Evolutionary conservation across 441 rosid genomes (phyloP).

Genomic region (Adansonia gregorii): DNA sequence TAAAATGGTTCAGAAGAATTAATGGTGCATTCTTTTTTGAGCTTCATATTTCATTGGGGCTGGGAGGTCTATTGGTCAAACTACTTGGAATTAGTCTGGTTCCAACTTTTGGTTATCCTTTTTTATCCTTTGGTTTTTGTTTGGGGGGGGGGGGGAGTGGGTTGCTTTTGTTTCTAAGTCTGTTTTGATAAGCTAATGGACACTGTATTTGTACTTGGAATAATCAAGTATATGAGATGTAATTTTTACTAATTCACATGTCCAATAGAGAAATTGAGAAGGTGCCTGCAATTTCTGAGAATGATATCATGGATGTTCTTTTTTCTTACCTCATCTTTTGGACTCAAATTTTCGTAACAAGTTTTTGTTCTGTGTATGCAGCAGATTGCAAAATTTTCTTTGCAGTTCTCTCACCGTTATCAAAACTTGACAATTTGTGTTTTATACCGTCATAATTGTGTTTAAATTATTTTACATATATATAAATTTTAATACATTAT

Average conservation of each 20-base stretch:
- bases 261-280: conserved; percentile 1
- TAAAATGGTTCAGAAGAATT: conserved; percentile 22
- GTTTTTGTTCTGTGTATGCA: background rate
- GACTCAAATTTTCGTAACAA: background rate
- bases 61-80: conserved; percentile 12
- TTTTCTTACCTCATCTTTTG: background rate
- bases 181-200: background rate
- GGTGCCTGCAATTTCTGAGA: background rate
- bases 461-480: too few species aligned
- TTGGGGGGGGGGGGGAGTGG: background rate
- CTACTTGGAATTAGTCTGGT: conserved; percentile 8
- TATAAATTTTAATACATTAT: too few species aligned
- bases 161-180: background rate
- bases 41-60: conserved; percentile 5
- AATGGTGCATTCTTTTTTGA: background rate
- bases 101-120: background rate
- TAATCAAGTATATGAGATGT: conserved; percentile 18
- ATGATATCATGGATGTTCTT: background rate
- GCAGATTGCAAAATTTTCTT: background rate
- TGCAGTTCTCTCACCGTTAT: background rate
- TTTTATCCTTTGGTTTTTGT: background rate
- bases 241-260: background rate
- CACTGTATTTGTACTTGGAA: conserved; percentile 11
- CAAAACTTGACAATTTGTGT: too few species aligned
- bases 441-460: too few species aligned